A percentile compares a stretch with the other conserved stretches of the same genome.
These are phyloP conservation scores for Fusarium dimerum DNA, from an alignment of 2,329 filamentous ascomycete species.

Conservation along the genomic window DNA sequence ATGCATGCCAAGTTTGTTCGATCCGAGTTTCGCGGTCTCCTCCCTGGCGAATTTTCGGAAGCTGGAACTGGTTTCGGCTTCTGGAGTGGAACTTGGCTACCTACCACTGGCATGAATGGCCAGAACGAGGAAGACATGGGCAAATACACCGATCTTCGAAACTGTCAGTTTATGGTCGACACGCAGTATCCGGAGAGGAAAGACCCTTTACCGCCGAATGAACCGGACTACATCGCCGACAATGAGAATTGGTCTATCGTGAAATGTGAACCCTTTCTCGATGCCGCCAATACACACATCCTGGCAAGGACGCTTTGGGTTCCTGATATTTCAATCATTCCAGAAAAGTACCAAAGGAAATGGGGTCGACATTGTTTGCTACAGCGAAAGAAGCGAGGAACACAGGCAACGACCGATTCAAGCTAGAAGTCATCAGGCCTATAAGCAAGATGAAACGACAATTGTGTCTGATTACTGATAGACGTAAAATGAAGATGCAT, in stretches of 20 bases:
- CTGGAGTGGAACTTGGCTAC: slow-evolving; percentile 81
- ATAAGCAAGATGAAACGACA: not conserved
- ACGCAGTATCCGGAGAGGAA: slow-evolving; percentile 69
- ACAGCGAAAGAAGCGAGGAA: slow-evolving; percentile 47
- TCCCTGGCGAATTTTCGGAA: slow-evolving; percentile 89
- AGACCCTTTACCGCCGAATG: slow-evolving; percentile 59
- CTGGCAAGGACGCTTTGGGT: slow-evolving; percentile 81
- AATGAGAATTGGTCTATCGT: slow-evolving; percentile 75
- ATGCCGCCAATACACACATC: slow-evolving; percentile 71
- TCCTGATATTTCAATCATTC: slow-evolving; percentile 70
- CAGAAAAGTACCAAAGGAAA: slow-evolving; percentile 67
- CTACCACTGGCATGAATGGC: slow-evolving; percentile 87
- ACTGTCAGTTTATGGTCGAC: slow-evolving; percentile 85
- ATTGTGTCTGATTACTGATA: not conserved
- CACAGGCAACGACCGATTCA: not conserved
- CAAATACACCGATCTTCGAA: slow-evolving; percentile 79
- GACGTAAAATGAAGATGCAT: not conserved
- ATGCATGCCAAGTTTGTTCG: slow-evolving; percentile 88
- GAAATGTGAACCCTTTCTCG: slow-evolving; percentile 77
- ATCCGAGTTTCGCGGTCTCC: slow-evolving; percentile 83
- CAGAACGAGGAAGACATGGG: slow-evolving; percentile 80
- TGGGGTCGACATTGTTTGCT: slow-evolving; percentile 92
- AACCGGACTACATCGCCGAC: slow-evolving; percentile 80
- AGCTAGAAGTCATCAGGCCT: not conserved
- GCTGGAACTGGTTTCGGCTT: slow-evolving; percentile 68